phyloP scores from a whole-genome alignment of 2,329 filamentous ascomycete species.

The Penicillium expansum region DNA sequence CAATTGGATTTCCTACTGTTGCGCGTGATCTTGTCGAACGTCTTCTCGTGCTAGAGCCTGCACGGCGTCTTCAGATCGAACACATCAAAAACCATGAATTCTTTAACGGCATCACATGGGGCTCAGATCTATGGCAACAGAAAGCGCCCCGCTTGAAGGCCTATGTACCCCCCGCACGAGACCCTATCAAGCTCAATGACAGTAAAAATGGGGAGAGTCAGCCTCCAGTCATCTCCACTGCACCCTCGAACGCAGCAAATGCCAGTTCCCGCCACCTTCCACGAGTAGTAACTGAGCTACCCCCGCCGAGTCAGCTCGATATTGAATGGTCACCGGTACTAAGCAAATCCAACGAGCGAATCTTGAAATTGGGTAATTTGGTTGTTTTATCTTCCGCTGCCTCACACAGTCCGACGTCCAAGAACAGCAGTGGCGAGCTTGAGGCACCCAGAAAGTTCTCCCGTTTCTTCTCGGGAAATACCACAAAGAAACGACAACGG shows the following conservation, averaged over 20 bases:
- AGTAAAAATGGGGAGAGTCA: constrained; percentile 39
- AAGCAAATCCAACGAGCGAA: constrained; percentile 86
- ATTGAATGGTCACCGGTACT: constrained; percentile 98
- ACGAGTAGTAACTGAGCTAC: constrained; percentile 87
- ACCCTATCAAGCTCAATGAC: constrained; percentile 74
- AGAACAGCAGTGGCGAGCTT: constrained; percentile 60
- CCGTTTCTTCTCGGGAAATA: constrained; percentile 87
- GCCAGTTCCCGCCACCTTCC: constrained; percentile 60
- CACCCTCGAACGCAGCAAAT: constrained; percentile 41
- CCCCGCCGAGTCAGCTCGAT: constrained; percentile 93
- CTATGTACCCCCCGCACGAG: constrained; percentile 73
- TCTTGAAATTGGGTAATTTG: constrained; percentile 88
- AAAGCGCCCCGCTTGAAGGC: constrained; percentile 85
- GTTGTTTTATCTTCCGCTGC: constrained; percentile 78
- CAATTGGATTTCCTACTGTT: constrained; percentile 77
- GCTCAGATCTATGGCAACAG: constrained; percentile 79
- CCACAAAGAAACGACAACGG: constrained; percentile 86
- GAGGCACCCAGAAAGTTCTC: constrained; percentile 80
- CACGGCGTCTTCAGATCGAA: constrained; percentile 80
- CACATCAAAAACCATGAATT: constrained; percentile 97
- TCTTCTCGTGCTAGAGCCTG: constrained; percentile 82
- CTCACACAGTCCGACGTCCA: constrained; percentile 69
- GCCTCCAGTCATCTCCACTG: constrained; percentile 43
- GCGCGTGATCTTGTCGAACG: constrained; percentile 89
- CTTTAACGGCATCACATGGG: constrained; percentile 83